phyloP scores from a whole-genome alignment of 164 flowering plant genomes.

The Kalanchoe fedtschenkoi region DNA sequence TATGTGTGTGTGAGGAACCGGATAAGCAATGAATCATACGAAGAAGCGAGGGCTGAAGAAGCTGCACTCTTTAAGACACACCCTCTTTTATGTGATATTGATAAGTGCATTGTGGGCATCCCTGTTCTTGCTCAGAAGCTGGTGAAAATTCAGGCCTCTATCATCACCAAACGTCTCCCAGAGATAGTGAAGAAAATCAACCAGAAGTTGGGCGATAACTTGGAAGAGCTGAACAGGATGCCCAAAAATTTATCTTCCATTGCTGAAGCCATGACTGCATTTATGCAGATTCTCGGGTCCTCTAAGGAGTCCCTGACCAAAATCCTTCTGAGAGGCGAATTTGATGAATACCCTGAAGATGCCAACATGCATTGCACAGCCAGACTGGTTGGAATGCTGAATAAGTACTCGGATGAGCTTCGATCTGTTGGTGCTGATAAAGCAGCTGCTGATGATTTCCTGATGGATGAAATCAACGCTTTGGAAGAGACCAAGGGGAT shows the following conservation, averaged over 20 bases:
- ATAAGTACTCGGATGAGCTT: conserved; percentile 16
- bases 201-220: conserved; percentile 15
- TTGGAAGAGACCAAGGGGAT: conserved; percentile 26
- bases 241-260: conserved; percentile 13
- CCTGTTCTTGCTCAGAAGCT: conserved; percentile 26
- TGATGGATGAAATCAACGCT: conserved; percentile 21
- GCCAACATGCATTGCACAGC: conserved; percentile 17
- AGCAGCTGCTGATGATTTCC: neutral
- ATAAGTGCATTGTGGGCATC: conserved; percentile 19
- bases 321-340: conserved; percentile 21
- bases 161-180: conserved; percentile 19
- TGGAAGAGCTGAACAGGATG: conserved; percentile 17
- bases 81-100: conserved; percentile 20
- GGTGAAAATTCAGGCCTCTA: conserved; percentile 23
- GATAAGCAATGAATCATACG: conserved; percentile 33
- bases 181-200: conserved; percentile 22
- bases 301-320: conserved; percentile 26
- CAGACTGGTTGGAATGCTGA: conserved; percentile 22
- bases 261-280: conserved; percentile 23
- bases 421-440: neutral
- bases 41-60: conserved; percentile 27
- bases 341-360: conserved; percentile 27
- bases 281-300: conserved; percentile 20
- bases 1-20: conserved; percentile 38
- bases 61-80: conserved; percentile 19